phyloP scores from a whole-genome alignment of 2,329 filamentous ascomycete species.

The Cladosporium sp. region DNA sequence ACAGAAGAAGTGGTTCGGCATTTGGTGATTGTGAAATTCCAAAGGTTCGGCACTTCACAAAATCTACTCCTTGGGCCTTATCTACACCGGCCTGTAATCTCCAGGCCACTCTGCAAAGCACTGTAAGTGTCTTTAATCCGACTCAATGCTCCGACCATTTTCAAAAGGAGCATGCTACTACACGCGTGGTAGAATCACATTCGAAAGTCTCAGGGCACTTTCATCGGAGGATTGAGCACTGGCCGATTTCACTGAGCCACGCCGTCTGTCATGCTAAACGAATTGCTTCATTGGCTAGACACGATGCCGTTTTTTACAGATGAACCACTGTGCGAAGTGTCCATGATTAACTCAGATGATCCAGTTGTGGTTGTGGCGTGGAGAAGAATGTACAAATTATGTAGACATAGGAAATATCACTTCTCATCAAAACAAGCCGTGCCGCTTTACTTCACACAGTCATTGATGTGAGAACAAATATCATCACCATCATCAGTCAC shows the following conservation, averaged over 20 bases:
- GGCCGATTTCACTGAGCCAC: neutral
- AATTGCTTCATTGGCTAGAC: neutral
- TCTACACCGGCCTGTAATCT: neutral
- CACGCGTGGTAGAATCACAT: neutral
- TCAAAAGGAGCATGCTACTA: neutral
- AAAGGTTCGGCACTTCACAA: neutral
- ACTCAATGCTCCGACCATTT: neutral
- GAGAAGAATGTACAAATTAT: neutral
- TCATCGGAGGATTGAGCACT: neutral
- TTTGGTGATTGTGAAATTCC: conserved; percentile 58
- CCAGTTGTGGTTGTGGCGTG: neutral
- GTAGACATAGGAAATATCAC: neutral
- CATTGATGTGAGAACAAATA: neutral
- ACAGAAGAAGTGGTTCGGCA: conserved; percentile 77
- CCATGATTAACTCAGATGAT: neutral
- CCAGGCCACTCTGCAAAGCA: neutral
- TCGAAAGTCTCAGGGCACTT: neutral
- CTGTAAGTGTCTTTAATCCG: neutral
- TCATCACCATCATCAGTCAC: neutral
- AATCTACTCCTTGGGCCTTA: neutral
- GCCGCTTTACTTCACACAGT: neutral
- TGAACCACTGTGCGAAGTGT: neutral
- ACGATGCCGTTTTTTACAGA: neutral
- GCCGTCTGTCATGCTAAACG: neutral
- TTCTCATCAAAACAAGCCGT: neutral